Percentiles rank a stretch among this genome's conserved stretches.
Conservation (phyloP, 768 basidiomycete genomes). For the Mycena epipterygia region DNA sequence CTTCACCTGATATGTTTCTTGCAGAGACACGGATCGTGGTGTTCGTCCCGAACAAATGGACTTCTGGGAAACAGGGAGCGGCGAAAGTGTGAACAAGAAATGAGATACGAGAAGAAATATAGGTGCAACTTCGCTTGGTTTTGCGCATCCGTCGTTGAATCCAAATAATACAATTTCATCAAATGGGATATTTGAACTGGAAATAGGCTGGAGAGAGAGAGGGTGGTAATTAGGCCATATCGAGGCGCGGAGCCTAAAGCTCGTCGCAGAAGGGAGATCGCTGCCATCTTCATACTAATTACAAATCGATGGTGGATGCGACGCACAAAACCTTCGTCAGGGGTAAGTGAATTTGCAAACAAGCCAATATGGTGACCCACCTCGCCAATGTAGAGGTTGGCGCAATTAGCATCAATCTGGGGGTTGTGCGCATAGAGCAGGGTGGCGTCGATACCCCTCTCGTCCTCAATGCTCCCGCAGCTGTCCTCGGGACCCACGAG, state of each 20-base stretch:
- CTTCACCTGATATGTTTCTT: too few species aligned
- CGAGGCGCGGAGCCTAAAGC: too few species aligned
- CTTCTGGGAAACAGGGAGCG: background rate
- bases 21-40: slow-evolving; percentile 11
- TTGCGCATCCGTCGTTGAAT: too few species aligned
- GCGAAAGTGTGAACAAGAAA: background rate
- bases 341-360: background rate
- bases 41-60: slow-evolving; percentile 22
- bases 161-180: too few species aligned
- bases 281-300: background rate
- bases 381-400: slow-evolving; percentile 84
- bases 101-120: too few species aligned
- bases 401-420: slow-evolving; percentile 67
- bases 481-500: slow-evolving; percentile 68
- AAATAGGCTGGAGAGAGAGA: too few species aligned
- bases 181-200: too few species aligned
- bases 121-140: too few species aligned
- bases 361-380: slow-evolving; percentile 54
- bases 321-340: background rate
- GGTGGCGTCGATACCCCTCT: slow-evolving; percentile 64
- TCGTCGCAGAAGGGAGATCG: background rate
- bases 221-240: too few species aligned
- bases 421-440: slow-evolving; percentile 81
- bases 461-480: slow-evolving; percentile 63
- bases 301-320: background rate